Base-by-base conservation (phyloP, 306 rosid species). In the Quercus wislizeni region DNA sequence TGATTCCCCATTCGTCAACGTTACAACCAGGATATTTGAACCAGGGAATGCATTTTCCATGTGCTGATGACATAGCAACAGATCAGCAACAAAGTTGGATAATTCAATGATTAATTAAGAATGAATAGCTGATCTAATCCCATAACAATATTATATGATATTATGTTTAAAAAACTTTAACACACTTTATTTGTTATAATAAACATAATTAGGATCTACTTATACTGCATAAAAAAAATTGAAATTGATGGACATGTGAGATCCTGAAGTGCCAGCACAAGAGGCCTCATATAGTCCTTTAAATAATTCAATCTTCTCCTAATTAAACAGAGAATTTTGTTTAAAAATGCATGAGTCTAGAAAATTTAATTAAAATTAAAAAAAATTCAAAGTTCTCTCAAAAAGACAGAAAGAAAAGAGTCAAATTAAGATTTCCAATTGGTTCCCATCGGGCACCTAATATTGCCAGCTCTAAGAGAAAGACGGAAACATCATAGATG, bases 31-130 rank as follows among this genome's bases (percentile, higher is more conserved):
- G 77, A 95, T 89, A 80, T 92, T 93, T 83, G 99, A 95, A 69
- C 97, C 98, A 74, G 99, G 97, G 81, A 87, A 92, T 58, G 99
- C 99, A 69, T 88, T 90, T 69, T 95, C 99, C 99, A 95, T 95
- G 93, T 92, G 94, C 99, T 95, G 92, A 71, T 86, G 73, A 89
- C 87, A 83, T n/a, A 79, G 69, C 41, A 81, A 74, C 56, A 79
- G 69, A 85, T 85, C 78, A 88, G 83, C 69, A 81, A 41, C 51
- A 81, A 82, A 55, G 23, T 76, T 33, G 63, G 80, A 62, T 75
- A 87, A 79, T 71, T 75, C 64, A 59, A 69, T 79, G 59, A 82
- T 69, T 72, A 51, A 46, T 74, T 71, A 80, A 67, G 43, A 62
- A 55, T 4, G 67, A 70, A 73, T 30, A 79, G 71, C 81, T 54